These are phyloP conservation scores for Apodospora peruviana DNA, from an alignment of 495 filamentous ascomycete species.

Conservation along the genomic window DNA sequence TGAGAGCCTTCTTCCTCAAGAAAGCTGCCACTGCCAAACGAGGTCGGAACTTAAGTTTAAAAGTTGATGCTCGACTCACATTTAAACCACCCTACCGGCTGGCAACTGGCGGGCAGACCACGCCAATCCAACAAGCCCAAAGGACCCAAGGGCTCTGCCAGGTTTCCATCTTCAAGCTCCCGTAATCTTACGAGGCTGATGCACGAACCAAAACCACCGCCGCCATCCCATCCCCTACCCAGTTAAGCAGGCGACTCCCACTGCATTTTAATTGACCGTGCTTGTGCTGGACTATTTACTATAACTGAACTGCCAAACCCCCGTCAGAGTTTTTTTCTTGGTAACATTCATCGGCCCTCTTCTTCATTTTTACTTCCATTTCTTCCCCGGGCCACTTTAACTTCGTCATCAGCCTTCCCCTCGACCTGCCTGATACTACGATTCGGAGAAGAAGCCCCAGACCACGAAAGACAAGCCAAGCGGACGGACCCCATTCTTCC, in stretches of 20 bases:
- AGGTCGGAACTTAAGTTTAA: too few relatives aligned
- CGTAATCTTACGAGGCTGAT: constrained; percentile 29
- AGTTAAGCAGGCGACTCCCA: background rate
- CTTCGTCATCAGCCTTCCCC: constrained; percentile 16
- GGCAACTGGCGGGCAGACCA: too few relatives aligned
- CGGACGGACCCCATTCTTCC: constrained; percentile 6
- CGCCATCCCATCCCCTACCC: background rate
- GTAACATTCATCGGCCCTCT: background rate
- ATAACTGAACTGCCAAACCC: background rate
- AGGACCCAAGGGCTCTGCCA: too few relatives aligned
- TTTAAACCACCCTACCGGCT: too few relatives aligned
- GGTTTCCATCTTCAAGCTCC: constrained; percentile 20
- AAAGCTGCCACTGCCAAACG: too few relatives aligned
- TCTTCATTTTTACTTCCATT: background rate
- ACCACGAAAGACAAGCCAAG: background rate
- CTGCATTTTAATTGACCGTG: constrained; percentile 14
- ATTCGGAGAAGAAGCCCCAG: background rate
- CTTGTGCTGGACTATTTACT: background rate
- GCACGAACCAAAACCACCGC: constrained; percentile 20
- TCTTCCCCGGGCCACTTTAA: background rate
- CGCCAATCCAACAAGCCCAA: too few relatives aligned
- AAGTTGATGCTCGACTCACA: too few relatives aligned
- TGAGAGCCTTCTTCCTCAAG: too few relatives aligned
- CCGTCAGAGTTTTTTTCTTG: background rate
- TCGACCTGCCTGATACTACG: background rate